Evolutionary conservation across 768 basidiomycete species (phyloP).

Genomic region (Dentipellis sp.): DNA sequence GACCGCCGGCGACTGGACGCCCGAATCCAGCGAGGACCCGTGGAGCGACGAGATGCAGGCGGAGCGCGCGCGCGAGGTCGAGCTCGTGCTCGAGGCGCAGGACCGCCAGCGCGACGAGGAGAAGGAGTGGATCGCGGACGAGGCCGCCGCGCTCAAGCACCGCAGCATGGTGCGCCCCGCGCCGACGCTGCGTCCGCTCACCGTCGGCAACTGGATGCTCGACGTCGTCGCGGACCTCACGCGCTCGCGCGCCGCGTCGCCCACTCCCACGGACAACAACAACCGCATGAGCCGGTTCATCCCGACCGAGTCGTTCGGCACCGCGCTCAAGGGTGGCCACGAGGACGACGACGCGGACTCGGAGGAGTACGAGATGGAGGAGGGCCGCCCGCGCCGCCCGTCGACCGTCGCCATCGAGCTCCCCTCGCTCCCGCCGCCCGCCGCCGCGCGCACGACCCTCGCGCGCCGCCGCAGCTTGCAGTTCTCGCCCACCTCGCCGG

Average conservation of each 20-base stretch:
- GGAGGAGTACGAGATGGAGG: too few relatives aligned
- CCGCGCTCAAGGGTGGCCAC: not conserved
- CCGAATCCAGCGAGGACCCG: conserved; percentile 26
- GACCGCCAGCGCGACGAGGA: conserved; percentile 24
- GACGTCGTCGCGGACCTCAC: conserved; percentile 67
- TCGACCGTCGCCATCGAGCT: conserved; percentile 33
- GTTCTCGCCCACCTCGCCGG: conserved; percentile 44
- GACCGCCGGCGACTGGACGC: conserved; percentile 41
- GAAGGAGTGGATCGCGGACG: conserved; percentile 11
- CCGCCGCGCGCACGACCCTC: conserved; percentile 25
- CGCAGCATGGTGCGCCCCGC: conserved; percentile 31
- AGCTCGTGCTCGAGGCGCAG: conserved; percentile 36
- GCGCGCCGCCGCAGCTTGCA: conserved; percentile 49
- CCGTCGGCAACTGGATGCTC: conserved; percentile 79
- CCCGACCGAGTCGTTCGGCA: conserved; percentile 22
- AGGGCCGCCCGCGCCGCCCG: conserved; percentile 22
- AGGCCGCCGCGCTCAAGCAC: conserved; percentile 24
- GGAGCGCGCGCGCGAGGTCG: conserved; percentile 32
- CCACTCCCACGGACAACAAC: conserved; percentile 18
- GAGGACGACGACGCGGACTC: conserved; percentile 8
- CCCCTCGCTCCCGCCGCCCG: conserved; percentile 17
- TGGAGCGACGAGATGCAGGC: conserved; percentile 18
- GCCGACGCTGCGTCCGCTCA: conserved; percentile 37
- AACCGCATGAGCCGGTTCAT: conserved; percentile 27
- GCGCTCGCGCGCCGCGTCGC: conserved; percentile 17